A percentile compares a stretch with the other conserved stretches of the same genome.
Conservation (phyloP, 345 rosid species). For the Eutrema yunnanense region DNA sequence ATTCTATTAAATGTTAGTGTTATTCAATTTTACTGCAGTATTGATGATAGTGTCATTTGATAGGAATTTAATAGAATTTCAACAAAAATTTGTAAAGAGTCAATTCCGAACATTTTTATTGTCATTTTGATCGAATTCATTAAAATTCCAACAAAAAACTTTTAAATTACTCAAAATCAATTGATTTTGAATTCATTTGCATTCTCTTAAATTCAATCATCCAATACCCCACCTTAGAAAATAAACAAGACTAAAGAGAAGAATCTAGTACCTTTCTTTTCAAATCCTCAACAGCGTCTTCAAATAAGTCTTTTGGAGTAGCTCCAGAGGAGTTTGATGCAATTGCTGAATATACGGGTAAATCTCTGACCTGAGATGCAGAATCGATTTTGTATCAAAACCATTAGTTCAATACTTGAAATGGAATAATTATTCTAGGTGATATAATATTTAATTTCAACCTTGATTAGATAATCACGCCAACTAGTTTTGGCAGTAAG, state of each 20-base stretch:
- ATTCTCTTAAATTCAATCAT: too few species aligned
- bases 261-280: constrained; percentile 53
- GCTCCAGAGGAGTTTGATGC: constrained; percentile 82
- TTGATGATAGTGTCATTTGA: too few species aligned
- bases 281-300: constrained; percentile 81
- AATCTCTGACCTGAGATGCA: constrained; percentile 61
- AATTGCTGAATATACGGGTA: constrained; percentile 61
- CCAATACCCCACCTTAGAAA: too few species aligned
- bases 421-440: constrained; percentile 6
- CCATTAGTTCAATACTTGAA: not conserved
- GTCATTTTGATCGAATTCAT: too few species aligned
- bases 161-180: too few species aligned
- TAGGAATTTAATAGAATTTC: too few species aligned
- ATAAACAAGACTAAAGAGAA: not conserved
- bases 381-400: constrained; percentile 12
- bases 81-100: too few species aligned
- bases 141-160: too few species aligned
- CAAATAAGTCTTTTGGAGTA: constrained; percentile 88
- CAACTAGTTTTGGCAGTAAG: constrained; percentile 75
- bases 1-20: too few species aligned
- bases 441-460: constrained; percentile 23
- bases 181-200: too few species aligned
- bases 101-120: too few species aligned
- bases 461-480: constrained; percentile 85
- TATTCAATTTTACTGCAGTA: too few species aligned